phyloP scores from a whole-genome alignment of 768 basidiomycete species.

The Chalciporus pseudorubinellus region DNA sequence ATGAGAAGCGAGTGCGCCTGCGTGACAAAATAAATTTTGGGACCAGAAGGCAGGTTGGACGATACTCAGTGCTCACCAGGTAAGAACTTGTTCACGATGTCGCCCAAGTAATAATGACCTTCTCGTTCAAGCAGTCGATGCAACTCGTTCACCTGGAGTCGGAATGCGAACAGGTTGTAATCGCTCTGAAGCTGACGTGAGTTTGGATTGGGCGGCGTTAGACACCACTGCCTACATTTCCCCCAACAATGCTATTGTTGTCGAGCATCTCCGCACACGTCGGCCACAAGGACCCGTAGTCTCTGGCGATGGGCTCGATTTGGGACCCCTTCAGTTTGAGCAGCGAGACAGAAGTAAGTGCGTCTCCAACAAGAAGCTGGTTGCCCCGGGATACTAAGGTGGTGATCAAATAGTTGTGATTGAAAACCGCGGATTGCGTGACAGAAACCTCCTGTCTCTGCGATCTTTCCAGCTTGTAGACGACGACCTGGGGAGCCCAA shows the following conservation, averaged over 20 bases:
- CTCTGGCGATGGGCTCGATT: constrained; percentile 59
- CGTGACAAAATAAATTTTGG: neutral
- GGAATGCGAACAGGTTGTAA: constrained; percentile 65
- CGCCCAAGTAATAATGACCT: constrained; percentile 73
- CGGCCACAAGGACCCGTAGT: constrained; percentile 77
- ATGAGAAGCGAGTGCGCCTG: constrained; percentile 55
- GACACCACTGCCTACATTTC: constrained; percentile 56
- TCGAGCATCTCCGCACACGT: constrained; percentile 59
- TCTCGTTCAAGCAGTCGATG: constrained; percentile 54
- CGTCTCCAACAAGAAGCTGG: constrained; percentile 71
- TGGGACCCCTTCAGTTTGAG: constrained; percentile 48
- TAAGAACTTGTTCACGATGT: constrained; percentile 74
- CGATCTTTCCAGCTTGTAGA: constrained; percentile 42
- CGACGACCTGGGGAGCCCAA: constrained; percentile 40
- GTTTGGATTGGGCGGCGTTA: neutral
- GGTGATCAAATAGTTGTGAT: constrained; percentile 79
- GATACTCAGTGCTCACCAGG: constrained; percentile 48
- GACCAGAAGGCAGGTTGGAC: neutral
- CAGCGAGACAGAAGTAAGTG: constrained; percentile 74
- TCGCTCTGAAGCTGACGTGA: constrained; percentile 49
- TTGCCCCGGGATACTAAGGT: constrained; percentile 57
- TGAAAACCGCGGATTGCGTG: constrained; percentile 56
- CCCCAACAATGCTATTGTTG: constrained; percentile 59
- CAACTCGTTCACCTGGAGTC: constrained; percentile 42
- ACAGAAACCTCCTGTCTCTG: constrained; percentile 32